Evolutionary conservation across 2,329 filamentous ascomycete genomes (phyloP).

Genomic region (Fusarium newnesense): DNA sequence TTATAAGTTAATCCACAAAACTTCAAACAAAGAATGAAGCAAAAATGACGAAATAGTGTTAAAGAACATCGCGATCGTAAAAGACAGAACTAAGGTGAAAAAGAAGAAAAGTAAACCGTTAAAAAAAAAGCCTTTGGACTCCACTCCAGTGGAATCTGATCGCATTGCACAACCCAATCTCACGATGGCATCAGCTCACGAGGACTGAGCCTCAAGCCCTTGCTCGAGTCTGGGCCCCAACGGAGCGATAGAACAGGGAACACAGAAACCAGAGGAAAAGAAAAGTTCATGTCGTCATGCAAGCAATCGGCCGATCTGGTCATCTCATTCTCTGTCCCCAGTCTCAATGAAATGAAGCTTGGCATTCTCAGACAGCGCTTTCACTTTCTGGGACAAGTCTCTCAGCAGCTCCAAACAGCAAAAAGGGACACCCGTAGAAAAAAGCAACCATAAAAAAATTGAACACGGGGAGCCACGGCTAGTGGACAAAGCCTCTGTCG

Average conservation of each 20-base stretch:
- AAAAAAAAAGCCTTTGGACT: neutral
- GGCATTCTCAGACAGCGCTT: slow-evolving; percentile 29
- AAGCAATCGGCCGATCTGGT: slow-evolving; percentile 40
- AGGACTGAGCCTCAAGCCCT: slow-evolving; percentile 20
- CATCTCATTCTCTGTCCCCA: slow-evolving; percentile 20
- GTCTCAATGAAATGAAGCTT: slow-evolving; percentile 37
- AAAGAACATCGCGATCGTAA: slow-evolving; percentile 9
- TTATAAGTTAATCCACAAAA: neutral
- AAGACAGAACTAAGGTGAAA: neutral
- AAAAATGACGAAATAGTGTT: slow-evolving; percentile 14
- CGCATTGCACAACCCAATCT: slow-evolving; percentile 42
- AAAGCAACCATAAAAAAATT: slow-evolving; percentile 16
- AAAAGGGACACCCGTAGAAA: slow-evolving; percentile 7
- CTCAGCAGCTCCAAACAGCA: slow-evolving; percentile 3
- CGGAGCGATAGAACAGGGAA: slow-evolving; percentile 1
- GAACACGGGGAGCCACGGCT: slow-evolving; percentile 14
- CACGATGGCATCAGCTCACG: slow-evolving; percentile 42
- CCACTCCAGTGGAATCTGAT: slow-evolving; percentile 31
- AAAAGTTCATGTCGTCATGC: slow-evolving; percentile 36
- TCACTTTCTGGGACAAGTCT: slow-evolving; percentile 32
- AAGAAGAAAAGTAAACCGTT: neutral
- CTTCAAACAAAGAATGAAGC: neutral
- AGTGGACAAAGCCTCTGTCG: slow-evolving; percentile 6
- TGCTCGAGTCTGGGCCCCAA: slow-evolving; percentile 8
- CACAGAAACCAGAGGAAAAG: neutral